These are phyloP conservation scores for Paramecium biaurelia DNA, from an alignment of 73 alveolate species.

Conservation along the genomic window DNA sequence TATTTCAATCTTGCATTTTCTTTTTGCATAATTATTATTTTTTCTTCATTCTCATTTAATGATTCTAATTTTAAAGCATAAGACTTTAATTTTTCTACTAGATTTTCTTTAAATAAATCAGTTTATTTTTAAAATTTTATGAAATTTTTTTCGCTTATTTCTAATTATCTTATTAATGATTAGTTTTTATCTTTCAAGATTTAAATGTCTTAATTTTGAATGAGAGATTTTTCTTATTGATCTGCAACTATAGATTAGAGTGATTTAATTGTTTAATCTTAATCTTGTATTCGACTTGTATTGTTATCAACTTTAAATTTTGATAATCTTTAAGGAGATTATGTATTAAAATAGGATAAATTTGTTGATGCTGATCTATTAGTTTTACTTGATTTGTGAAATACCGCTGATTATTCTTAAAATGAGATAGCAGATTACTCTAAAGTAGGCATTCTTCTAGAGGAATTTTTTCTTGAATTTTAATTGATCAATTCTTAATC, in stretches of 20 bases:
- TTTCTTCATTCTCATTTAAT: constrained; percentile 29
- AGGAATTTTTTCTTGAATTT: neutral
- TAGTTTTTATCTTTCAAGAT: neutral
- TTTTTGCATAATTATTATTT: neutral
- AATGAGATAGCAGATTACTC: constrained; percentile 41
- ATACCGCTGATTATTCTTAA: constrained; percentile 29
- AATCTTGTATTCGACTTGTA: neutral
- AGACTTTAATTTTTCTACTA: neutral
- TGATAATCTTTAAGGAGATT: neutral
- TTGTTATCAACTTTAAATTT: neutral
- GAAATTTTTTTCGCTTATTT: neutral
- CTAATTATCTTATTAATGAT: neutral
- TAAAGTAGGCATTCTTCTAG: constrained; percentile 26
- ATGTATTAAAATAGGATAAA: neutral
- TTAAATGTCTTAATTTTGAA: neutral
- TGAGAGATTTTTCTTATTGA: neutral
- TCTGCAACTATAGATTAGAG: neutral
- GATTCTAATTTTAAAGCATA: neutral
- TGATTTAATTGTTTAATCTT: neutral
- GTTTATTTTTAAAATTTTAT: constrained; percentile 18
- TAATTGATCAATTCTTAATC: neutral
- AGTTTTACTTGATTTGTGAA: constrained; percentile 28
- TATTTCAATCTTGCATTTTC: constrained; percentile 17
- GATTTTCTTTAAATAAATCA: constrained; percentile 45
- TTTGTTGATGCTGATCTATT: constrained; percentile 47